A percentile compares a stretch with the other conserved stretches of the same genome.
These are phyloP conservation scores for Leptographium flavum DNA, from an alignment of 2,329 filamentous ascomycete genomes.

Conservation along the genomic window DNA sequence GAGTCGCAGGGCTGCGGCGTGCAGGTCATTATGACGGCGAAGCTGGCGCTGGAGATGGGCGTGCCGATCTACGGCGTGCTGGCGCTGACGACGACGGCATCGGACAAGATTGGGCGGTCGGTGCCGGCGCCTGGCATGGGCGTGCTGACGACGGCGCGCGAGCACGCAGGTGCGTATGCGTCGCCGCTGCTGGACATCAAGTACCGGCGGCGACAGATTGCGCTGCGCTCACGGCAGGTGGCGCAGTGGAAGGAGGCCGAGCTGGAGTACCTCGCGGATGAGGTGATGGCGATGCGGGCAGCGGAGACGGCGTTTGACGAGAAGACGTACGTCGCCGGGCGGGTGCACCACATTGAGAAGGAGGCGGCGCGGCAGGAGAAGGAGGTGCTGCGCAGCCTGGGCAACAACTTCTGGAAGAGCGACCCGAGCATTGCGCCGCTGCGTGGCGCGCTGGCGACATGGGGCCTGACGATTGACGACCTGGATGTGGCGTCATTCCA, in stretches of 20 bases:
- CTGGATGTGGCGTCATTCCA: slow-evolving; percentile 95
- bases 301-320: slow-evolving; percentile 61
- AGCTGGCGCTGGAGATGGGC: slow-evolving; percentile 93
- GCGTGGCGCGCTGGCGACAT: slow-evolving; percentile 88
- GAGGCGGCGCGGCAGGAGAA: slow-evolving; percentile 85
- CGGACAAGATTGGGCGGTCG: slow-evolving; percentile 97
- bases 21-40: slow-evolving; percentile 96
- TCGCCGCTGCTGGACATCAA: slow-evolving; percentile 95
- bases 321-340: slow-evolving; percentile 73
- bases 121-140: slow-evolving; percentile 93
- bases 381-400: slow-evolving; percentile 80
- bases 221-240: slow-evolving; percentile 86
- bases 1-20: slow-evolving; percentile 98
- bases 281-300: slow-evolving; percentile 80
- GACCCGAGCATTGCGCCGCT: slow-evolving; percentile 88
- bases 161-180: slow-evolving; percentile 81
- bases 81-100: slow-evolving; percentile 86
- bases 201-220: slow-evolving; percentile 89
- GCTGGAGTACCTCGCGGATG: slow-evolving; percentile 81
- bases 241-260: slow-evolving; percentile 95
- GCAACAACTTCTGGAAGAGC: slow-evolving; percentile 98
- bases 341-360: slow-evolving; percentile 71
- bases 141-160: slow-evolving; percentile 88
- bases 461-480: slow-evolving; percentile 95
- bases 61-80: slow-evolving; percentile 94